These are phyloP conservation scores for Lasiodiplodia hormozganensis DNA, from an alignment of 2,329 filamentous ascomycete species.

Conservation along the genomic window DNA sequence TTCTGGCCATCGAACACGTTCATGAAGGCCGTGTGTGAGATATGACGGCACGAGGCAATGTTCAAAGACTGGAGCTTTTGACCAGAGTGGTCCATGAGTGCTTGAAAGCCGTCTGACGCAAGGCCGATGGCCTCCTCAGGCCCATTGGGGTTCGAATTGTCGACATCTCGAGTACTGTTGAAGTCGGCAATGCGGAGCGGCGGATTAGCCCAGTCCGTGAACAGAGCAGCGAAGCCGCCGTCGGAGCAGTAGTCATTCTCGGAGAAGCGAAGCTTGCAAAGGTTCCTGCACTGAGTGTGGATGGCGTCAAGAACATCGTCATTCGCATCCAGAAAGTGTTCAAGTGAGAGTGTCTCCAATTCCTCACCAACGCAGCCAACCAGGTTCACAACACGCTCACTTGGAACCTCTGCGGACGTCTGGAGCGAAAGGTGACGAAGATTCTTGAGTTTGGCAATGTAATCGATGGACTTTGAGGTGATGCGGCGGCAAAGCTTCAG, in stretches of 20 bases:
- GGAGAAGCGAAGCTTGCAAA: conserved; percentile 81
- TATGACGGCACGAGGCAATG: conserved; percentile 84
- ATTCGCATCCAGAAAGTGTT: conserved; percentile 70
- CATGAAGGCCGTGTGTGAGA: conserved; percentile 74
- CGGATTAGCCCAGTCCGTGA: conserved; percentile 77
- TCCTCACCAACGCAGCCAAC: conserved; percentile 67
- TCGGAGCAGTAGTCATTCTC: conserved; percentile 81
- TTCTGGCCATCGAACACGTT: conserved; percentile 70
- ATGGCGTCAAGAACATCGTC: conserved; percentile 75
- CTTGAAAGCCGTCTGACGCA: conserved; percentile 75
- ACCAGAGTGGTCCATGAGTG: conserved; percentile 85
- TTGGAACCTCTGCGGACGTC: conserved; percentile 63
- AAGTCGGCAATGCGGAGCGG: conserved; percentile 75
- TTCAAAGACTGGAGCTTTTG: conserved; percentile 70
- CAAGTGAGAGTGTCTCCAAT: conserved; percentile 80
- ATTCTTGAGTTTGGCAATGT: conserved; percentile 66
- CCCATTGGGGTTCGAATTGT: conserved; percentile 71
- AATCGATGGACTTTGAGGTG: conserved; percentile 68
- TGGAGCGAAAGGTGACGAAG: conserved; percentile 80
- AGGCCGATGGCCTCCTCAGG: conserved; percentile 70
- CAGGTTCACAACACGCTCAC: conserved; percentile 66
- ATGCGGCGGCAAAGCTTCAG: conserved; percentile 80
- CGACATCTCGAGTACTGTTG: conserved; percentile 77
- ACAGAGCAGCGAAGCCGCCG: conserved; percentile 73
- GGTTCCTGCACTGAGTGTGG: conserved; percentile 69